Evolutionary conservation across 805 yeast species (phyloP).

Genomic region (Zygoascus tannicola): DNA sequence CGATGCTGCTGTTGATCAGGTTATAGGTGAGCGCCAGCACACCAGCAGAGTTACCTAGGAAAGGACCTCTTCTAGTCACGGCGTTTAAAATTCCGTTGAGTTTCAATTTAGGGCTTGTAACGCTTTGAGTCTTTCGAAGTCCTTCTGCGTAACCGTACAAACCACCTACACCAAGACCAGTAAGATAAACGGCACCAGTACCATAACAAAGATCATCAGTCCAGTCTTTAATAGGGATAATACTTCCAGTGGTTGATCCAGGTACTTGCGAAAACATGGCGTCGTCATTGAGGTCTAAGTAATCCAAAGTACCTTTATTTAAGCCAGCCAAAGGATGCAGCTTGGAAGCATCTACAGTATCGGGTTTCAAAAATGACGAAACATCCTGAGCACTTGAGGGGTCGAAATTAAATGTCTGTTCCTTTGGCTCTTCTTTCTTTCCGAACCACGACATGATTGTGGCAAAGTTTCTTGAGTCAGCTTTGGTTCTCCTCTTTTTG

Average conservation of each 20-base stretch:
- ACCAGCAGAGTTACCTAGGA: conserved; percentile 90
- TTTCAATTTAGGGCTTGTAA: conserved; percentile 70
- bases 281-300: conserved; percentile 81
- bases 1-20: conserved; percentile 70
- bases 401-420: conserved; percentile 47
- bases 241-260: conserved; percentile 62
- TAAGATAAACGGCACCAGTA: conserved; percentile 84
- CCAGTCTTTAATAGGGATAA: conserved; percentile 96
- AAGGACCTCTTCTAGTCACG: conserved; percentile 93
- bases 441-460: conserved; percentile 26
- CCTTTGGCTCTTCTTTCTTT: conserved; percentile 17
- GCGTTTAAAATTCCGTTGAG: conserved; percentile 86
- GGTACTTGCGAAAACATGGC: conserved; percentile 60
- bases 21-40: conserved; percentile 86
- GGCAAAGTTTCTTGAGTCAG: neutral
- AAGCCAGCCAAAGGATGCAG: conserved; percentile 91
- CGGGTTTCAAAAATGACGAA: conserved; percentile 49
- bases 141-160: conserved; percentile 84
- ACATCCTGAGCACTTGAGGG: conserved; percentile 57
- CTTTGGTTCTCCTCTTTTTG: too few relatives aligned
- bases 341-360: conserved; percentile 56
- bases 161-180: conserved; percentile 83
- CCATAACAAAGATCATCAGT: conserved; percentile 96
- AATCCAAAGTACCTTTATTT: conserved; percentile 73
- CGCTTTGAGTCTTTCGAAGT: conserved; percentile 60